Percentiles rank a stretch among this genome's conserved stretches.
Evolutionary conservation across 495 filamentous ascomycete genomes (phyloP).

Genomic region (Rhizodiscina lignyota): DNA sequence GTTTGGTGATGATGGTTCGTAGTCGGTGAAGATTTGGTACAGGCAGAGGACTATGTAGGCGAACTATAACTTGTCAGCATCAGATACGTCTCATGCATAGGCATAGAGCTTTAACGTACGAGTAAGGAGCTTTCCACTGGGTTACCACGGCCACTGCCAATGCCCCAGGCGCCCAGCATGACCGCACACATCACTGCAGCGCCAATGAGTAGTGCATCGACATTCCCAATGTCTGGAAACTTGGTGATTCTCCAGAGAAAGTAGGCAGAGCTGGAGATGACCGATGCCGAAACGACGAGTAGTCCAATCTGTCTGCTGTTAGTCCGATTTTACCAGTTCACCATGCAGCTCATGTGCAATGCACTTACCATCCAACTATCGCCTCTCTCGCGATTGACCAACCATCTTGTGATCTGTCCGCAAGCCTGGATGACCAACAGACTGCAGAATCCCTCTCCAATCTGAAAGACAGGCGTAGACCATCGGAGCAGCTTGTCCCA

Average conservation of each 20-base stretch:
- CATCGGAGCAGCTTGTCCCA: slow-evolving; percentile 86
- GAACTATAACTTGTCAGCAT: slow-evolving; percentile 29
- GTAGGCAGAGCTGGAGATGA: slow-evolving; percentile 87
- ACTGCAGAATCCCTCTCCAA: slow-evolving; percentile 91
- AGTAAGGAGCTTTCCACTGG: slow-evolving; percentile 89
- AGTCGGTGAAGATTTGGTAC: slow-evolving; percentile 98
- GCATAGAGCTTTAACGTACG: slow-evolving; percentile 14
- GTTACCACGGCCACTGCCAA: slow-evolving; percentile 85
- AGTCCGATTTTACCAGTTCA: slow-evolving; percentile 6
- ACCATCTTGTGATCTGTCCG: slow-evolving; percentile 88
- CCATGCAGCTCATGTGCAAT: not conserved
- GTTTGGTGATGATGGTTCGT: slow-evolving; percentile 49
- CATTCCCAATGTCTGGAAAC: slow-evolving; percentile 82
- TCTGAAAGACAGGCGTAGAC: slow-evolving; percentile 89
- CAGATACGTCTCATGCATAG: slow-evolving; percentile 3
- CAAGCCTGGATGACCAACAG: slow-evolving; percentile 87
- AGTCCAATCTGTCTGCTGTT: slow-evolving; percentile 54
- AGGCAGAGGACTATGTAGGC: slow-evolving; percentile 94
- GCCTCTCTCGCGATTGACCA: slow-evolving; percentile 78
- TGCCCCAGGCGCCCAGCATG: slow-evolving; percentile 86
- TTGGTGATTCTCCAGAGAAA: slow-evolving; percentile 89
- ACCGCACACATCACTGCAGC: slow-evolving; percentile 79
- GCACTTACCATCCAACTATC: slow-evolving; percentile 88
- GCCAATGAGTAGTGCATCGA: slow-evolving; percentile 89
- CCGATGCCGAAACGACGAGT: slow-evolving; percentile 68